Evolutionary conservation across 108 stramenopile species (phyloP).

Genomic region (Conticribra guillardii): DNA sequence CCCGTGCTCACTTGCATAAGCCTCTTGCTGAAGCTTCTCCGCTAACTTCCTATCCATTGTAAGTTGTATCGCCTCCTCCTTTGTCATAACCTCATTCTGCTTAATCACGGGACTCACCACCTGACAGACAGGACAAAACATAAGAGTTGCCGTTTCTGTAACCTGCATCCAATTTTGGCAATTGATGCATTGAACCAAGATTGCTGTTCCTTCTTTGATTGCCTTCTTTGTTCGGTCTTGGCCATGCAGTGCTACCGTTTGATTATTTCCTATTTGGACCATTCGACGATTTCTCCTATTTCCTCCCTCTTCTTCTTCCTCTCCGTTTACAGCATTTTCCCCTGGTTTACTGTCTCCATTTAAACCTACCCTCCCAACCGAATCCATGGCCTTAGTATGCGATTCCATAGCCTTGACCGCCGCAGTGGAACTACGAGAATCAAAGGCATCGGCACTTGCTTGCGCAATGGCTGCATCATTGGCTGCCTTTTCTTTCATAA

Average conservation of each 20-base stretch:
- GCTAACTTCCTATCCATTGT: slow-evolving; percentile 79
- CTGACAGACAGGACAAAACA: slow-evolving; percentile 83
- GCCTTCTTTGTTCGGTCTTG: slow-evolving; percentile 71
- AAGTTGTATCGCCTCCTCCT: slow-evolving; percentile 72
- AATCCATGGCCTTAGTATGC: slow-evolving; percentile 21
- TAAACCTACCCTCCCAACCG: slow-evolving; percentile 33
- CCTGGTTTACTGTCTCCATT: slow-evolving; percentile 16
- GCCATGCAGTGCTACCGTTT: slow-evolving; percentile 67
- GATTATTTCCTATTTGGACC: slow-evolving; percentile 56
- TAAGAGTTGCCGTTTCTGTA: slow-evolving; percentile 66
- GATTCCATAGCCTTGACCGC: slow-evolving; percentile 11
- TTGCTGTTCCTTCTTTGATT: slow-evolving; percentile 71
- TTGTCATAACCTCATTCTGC: slow-evolving; percentile 53
- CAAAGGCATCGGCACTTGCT: slow-evolving; percentile 42
- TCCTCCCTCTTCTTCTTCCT: neutral
- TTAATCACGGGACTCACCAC: slow-evolving; percentile 66
- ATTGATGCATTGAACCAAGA: slow-evolving; percentile 73
- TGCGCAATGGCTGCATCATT: slow-evolving; percentile 57
- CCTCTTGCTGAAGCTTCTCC: slow-evolving; percentile 78
- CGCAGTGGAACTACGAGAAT: slow-evolving; percentile 31
- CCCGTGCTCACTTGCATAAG: slow-evolving; percentile 50
- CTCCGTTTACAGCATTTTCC: slow-evolving; percentile 1
- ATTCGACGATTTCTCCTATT: slow-evolving; percentile 30
- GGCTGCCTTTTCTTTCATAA: slow-evolving; percentile 61
- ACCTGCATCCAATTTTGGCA: slow-evolving; percentile 90